Percentiles rank a stretch among this genome's conserved stretches.
phyloP scores from a whole-genome alignment of 2,329 filamentous ascomycete genomes.

The Colletotrichum navitas region DNA sequence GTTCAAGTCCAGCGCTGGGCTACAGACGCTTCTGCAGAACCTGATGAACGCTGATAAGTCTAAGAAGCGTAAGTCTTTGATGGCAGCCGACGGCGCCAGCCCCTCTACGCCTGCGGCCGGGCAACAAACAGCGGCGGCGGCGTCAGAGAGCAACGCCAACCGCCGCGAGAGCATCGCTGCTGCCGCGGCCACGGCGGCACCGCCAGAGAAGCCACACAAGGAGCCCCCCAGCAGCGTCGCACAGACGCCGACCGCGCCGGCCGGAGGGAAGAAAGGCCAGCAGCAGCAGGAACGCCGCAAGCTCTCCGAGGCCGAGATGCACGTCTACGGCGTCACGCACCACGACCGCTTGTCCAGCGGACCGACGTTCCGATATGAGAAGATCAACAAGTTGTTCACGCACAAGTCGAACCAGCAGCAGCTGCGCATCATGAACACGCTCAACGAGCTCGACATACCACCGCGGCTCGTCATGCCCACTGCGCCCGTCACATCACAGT shows the following conservation, averaged over 20 bases:
- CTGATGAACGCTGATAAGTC: conserved; percentile 86
- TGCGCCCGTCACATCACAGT: conserved; percentile 75
- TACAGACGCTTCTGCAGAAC: conserved; percentile 84
- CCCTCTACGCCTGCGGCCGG: conserved; percentile 54
- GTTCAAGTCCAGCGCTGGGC: conserved; percentile 84
- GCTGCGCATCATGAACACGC: conserved; percentile 77
- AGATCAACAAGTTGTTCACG: conserved; percentile 81
- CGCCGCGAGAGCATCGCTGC: conserved; percentile 66
- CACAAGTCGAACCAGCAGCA: conserved; percentile 84
- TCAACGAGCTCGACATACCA: conserved; percentile 79
- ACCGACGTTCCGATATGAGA: conserved; percentile 90
- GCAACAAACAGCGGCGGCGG: conserved; percentile 52
- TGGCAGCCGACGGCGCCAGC: conserved; percentile 69
- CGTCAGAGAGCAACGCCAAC: conserved; percentile 47
- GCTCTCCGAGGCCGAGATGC: conserved; percentile 81
- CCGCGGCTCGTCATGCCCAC: conserved; percentile 81
- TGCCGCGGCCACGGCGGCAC: conserved; percentile 49
- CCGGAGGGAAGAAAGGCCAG: conserved; percentile 65
- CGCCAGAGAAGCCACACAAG: conserved; percentile 49
- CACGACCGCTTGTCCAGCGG: conserved; percentile 89
- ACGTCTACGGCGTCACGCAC: conserved; percentile 84
- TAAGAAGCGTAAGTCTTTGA: conserved; percentile 85
- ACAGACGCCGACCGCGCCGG: conserved; percentile 52
- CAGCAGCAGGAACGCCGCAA: conserved; percentile 71
- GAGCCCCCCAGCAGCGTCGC: conserved; percentile 60